Percentiles rank a stretch among this genome's conserved stretches.
Evolutionary conservation across 2,329 filamentous ascomycete species (phyloP).

Genomic region (Aspergillus fructus): DNA sequence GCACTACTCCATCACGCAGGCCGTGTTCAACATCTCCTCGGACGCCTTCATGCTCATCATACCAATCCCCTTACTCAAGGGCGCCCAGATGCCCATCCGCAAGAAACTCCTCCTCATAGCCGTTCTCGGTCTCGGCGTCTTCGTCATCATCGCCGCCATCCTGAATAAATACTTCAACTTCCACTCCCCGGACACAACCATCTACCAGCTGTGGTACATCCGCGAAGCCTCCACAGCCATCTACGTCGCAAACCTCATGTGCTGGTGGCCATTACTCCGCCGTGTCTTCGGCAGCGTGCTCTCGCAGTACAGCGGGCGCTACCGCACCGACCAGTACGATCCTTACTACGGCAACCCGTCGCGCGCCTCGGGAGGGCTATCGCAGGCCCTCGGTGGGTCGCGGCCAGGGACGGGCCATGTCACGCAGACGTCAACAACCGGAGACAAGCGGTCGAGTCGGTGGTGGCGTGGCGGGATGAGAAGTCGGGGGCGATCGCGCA

Average conservation of each 20-base stretch:
- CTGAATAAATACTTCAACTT: conserved; percentile 50
- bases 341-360: background rate
- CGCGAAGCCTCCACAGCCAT: conserved; percentile 42
- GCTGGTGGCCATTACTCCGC: conserved; percentile 32
- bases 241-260: conserved; percentile 50
- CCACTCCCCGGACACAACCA: conserved; percentile 34
- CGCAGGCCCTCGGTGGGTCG: background rate
- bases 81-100: conserved; percentile 32
- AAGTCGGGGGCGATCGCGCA: no score
- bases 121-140: conserved; percentile 40
- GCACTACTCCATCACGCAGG: conserved; percentile 43
- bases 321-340: conserved; percentile 27
- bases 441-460: background rate
- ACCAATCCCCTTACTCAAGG: conserved; percentile 37
- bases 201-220: conserved; percentile 45
- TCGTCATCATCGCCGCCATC: conserved; percentile 40
- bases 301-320: conserved; percentile 2
- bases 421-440: background rate
- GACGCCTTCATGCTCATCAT: conserved; percentile 42
- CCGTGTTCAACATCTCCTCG: conserved; percentile 46
- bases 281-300: conserved; percentile 24
- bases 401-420: no score
- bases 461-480: background rate
- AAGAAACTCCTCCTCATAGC: conserved; percentile 36
- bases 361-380: background rate